phyloP scores from a whole-genome alignment of 371 early-diverging fungal genomes.

The Actinomortierella ambigua region DNA sequence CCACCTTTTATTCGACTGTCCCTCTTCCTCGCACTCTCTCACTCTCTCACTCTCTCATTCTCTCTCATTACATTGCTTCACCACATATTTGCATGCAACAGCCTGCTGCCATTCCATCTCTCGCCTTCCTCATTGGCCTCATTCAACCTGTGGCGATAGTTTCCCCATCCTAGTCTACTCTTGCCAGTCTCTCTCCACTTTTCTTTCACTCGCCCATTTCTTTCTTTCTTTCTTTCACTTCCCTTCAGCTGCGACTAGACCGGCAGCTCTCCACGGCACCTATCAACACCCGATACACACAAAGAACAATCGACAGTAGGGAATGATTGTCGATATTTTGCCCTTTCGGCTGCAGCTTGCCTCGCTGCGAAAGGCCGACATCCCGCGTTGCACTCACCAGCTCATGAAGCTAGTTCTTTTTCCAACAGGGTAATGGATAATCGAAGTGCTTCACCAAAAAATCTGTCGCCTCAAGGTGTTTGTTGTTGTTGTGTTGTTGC shows the following conservation, averaged over 20 bases:
- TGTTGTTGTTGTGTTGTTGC: too few species aligned
- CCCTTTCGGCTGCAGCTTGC: constrained; percentile 41
- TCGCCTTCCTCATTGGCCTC: background rate
- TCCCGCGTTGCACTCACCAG: constrained; percentile 45
- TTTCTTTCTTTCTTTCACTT: background rate
- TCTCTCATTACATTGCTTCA: too few species aligned
- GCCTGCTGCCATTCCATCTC: background rate
- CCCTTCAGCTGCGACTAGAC: background rate
- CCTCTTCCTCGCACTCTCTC: background rate
- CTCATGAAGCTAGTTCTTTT: constrained; percentile 45
- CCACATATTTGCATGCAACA: background rate
- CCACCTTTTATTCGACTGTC: background rate
- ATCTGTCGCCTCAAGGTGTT: background rate
- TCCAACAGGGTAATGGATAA: constrained; percentile 35
- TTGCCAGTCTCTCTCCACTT: background rate
- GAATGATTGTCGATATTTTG: constrained; percentile 45
- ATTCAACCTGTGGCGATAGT: background rate
- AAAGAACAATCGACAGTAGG: background rate
- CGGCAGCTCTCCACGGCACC: background rate
- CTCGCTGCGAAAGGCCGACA: constrained; percentile 33
- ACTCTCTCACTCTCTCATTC: background rate
- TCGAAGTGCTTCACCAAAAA: background rate
- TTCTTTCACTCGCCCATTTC: background rate
- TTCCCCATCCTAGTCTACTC: background rate
- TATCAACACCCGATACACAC: background rate